phyloP scores from a whole-genome alignment of 371 early-diverging fungal species.

The Apophysomyces ossiformis region DNA sequence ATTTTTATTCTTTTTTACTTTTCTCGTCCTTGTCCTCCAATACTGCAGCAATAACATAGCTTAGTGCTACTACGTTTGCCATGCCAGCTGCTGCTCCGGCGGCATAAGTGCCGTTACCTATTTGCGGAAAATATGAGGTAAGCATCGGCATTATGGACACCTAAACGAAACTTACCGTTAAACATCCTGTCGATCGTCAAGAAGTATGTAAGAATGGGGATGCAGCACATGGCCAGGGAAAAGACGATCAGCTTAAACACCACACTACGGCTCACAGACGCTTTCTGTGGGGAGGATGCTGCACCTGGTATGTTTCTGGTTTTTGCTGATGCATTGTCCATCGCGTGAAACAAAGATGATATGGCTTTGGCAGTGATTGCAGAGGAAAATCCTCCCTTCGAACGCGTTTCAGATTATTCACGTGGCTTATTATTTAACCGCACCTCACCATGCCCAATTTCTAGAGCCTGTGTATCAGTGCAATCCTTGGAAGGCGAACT shows the following conservation, averaged over 20 bases:
- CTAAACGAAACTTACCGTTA: not conserved
- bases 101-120: slow-evolving; percentile 56
- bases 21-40: slow-evolving; percentile 36
- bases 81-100: slow-evolving; percentile 52
- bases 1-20: slow-evolving; percentile 21
- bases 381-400: not conserved
- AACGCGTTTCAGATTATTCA: too few relatives aligned
- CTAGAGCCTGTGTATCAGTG: not conserved
- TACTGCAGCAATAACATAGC: slow-evolving; percentile 45
- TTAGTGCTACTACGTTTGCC: slow-evolving; percentile 49
- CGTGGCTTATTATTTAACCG: too few relatives aligned
- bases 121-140: not conserved
- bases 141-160: too few relatives aligned
- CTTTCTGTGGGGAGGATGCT: not conserved
- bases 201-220: slow-evolving; percentile 24
- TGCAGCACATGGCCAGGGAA: slow-evolving; percentile 18
- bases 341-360: not conserved
- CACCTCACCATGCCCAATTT: not conserved
- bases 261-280: slow-evolving; percentile 20
- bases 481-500: not conserved
- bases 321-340: not conserved
- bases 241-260: slow-evolving; percentile 22
- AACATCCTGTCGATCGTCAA: slow-evolving; percentile 16
- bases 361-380: not conserved
- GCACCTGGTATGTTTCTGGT: slow-evolving; percentile 2